Conservation (phyloP, 305 asterid species). For the Solanum hybrid region DNA sequence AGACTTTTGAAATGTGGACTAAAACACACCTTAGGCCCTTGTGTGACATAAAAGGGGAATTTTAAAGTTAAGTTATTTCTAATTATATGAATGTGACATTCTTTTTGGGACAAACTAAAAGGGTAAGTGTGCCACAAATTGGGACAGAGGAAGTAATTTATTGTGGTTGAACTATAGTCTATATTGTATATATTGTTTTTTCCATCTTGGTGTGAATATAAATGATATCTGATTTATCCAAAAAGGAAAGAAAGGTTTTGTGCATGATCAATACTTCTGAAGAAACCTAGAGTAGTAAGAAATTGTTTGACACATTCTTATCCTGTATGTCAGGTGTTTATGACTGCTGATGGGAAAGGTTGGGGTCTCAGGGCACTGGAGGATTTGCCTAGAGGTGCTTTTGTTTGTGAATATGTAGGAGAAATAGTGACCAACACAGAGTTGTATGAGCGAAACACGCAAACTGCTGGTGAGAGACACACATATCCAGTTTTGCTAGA, state of each 20-base stretch:
- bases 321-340: conserved; percentile 31
- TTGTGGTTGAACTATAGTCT: neutral
- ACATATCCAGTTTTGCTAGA: conserved; percentile 33
- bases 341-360: conserved; percentile 39
- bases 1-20: neutral
- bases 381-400: conserved; percentile 41
- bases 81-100: neutral
- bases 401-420: conserved; percentile 50
- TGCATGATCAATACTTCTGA: neutral
- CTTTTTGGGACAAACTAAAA: neutral
- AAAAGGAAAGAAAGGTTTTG: neutral
- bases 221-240: neutral
- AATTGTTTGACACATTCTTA: neutral
- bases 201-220: neutral
- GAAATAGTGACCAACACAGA: conserved; percentile 41
- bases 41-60: neutral
- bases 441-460: conserved; percentile 22
- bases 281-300: neutral
- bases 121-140: neutral
- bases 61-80: neutral
- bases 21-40: neutral
- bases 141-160: neutral
- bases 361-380: conserved; percentile 56
- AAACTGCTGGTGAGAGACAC: conserved; percentile 15
- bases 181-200: neutral